Percentiles rank a stretch among this genome's conserved stretches.
These are phyloP conservation scores for Laetiporus sulphureus DNA, from an alignment of 1,284 basidiomycete species.

Conservation along the genomic window DNA sequence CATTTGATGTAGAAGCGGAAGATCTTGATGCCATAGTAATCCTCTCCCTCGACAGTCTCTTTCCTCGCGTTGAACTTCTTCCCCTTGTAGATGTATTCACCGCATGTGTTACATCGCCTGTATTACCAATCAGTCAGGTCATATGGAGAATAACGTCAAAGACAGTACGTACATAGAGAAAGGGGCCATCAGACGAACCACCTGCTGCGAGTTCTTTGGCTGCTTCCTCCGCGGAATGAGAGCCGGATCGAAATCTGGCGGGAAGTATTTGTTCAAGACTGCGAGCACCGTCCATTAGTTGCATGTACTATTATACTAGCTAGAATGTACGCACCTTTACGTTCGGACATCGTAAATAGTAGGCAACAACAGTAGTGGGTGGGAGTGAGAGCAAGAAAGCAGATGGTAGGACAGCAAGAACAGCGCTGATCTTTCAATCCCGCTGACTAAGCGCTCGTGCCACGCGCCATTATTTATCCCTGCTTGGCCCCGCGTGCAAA, in stretches of 20 bases:
- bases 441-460: background rate
- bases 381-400: background rate
- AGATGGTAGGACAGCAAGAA: background rate
- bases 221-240: slow-evolving; percentile 88
- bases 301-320: background rate
- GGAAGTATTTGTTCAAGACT: slow-evolving; percentile 91
- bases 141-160: slow-evolving; percentile 1
- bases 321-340: slow-evolving; percentile 52
- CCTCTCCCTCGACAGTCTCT: slow-evolving; percentile 94
- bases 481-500: slow-evolving; percentile 12
- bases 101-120: slow-evolving; percentile 90
- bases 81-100: slow-evolving; percentile 97
- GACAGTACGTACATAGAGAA: slow-evolving; percentile 80
- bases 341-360: slow-evolving; percentile 70
- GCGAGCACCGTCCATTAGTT: slow-evolving; percentile 6
- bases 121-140: slow-evolving; percentile 7
- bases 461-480: slow-evolving; percentile 5
- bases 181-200: slow-evolving; percentile 97
- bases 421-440: background rate
- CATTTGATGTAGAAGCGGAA: slow-evolving; percentile 84
- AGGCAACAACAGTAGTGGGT: background rate
- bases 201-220: slow-evolving; percentile 90
- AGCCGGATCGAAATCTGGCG: slow-evolving; percentile 95
- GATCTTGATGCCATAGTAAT: slow-evolving; percentile 98
- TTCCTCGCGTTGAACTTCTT: slow-evolving; percentile 99